These are phyloP conservation scores for Suillus hirtellus DNA, from an alignment of 768 basidiomycete genomes.

Conservation along the genomic window DNA sequence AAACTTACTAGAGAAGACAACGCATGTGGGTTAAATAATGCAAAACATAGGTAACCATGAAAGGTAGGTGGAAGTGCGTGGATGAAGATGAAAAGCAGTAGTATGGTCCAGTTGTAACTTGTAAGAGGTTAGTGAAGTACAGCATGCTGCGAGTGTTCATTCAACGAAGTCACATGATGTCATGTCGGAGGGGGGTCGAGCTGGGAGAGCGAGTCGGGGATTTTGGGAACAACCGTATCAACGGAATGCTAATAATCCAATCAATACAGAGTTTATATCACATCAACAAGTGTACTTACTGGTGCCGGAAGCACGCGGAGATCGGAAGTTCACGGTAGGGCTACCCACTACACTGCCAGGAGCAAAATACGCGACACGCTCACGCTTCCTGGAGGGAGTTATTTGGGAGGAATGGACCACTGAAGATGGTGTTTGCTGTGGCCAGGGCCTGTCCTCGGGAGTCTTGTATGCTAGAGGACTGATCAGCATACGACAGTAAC, in stretches of 20 bases:
- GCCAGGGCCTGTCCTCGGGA: background rate
- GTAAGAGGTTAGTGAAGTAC: too few relatives aligned
- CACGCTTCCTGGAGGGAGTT: background rate
- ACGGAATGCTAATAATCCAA: background rate
- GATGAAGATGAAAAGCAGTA: too few relatives aligned
- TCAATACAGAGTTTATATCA: background rate
- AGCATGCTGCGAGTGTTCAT: too few relatives aligned
- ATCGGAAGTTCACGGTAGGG: background rate
- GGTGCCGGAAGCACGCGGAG: background rate
- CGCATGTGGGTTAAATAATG: too few relatives aligned
- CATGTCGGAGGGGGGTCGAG: too few relatives aligned
- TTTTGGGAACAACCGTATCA: background rate
- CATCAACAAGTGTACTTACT: background rate
- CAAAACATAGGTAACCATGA: too few relatives aligned
- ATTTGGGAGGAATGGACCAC: background rate
- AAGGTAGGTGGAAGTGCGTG: too few relatives aligned
- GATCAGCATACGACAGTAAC: background rate
- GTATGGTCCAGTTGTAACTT: too few relatives aligned
- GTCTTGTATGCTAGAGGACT: background rate
- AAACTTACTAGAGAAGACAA: too few relatives aligned
- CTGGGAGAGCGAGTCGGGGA: too few relatives aligned
- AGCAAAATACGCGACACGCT: background rate
- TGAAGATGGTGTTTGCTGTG: background rate
- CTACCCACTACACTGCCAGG: background rate
- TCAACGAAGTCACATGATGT: too few relatives aligned